phyloP scores from a whole-genome alignment of 1,139 yeast species.

The Saccharomyces uvarum region DNA sequence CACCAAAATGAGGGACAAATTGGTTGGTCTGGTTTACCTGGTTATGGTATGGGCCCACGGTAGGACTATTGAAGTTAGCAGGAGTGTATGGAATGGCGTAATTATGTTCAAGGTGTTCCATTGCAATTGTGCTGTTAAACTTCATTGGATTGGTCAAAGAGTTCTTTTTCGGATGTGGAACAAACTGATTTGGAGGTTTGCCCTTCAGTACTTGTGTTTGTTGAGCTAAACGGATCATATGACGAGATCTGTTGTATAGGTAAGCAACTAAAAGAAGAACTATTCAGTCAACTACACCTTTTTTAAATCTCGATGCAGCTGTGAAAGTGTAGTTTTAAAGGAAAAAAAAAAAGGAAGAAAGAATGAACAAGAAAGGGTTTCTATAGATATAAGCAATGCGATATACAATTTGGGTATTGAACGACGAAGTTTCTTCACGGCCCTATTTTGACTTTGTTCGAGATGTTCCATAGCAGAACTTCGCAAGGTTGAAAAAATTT shows the following conservation, averaged over 20 bases:
- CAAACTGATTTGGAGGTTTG: constrained; percentile 22
- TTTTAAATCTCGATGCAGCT: not conserved
- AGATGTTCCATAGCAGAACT: not conserved
- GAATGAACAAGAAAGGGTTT: not conserved
- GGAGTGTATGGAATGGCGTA: not conserved
- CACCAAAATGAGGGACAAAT: constrained; percentile 16
- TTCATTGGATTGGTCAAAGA: constrained; percentile 6
- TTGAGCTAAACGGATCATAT: constrained; percentile 25
- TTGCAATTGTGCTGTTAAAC: constrained; percentile 5
- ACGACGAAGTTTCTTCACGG: not conserved
- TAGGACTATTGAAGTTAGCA: not conserved
- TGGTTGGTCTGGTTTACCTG: constrained; percentile 18
- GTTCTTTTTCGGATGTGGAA: constrained; percentile 8
- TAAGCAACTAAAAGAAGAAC: not conserved
- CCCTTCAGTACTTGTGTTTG: constrained; percentile 25
- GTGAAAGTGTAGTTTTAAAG: not conserved
- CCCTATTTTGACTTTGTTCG: not conserved
- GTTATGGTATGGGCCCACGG: not conserved
- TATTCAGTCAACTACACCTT: not conserved
- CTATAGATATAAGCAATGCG: not conserved
- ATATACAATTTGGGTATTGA: not conserved
- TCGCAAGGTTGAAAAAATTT: not conserved
- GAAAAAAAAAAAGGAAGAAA: not conserved
- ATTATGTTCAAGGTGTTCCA: constrained; percentile 6
- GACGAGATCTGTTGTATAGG: not conserved